Conservation (phyloP, 306 rosid species). For the Ammopiptanthus mongolicus region DNA sequence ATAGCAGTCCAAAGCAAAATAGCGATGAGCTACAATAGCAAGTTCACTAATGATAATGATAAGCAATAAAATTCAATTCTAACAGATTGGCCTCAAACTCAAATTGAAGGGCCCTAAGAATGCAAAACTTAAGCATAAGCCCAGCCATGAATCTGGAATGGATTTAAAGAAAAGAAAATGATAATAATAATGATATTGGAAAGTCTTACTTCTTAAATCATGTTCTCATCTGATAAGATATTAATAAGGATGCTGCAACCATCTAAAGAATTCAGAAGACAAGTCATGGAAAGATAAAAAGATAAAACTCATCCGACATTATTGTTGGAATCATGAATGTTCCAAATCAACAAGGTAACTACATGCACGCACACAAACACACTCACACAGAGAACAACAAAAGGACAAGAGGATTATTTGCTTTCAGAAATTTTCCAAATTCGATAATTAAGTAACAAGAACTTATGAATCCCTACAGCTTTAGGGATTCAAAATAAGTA, state of each 20-base stretch:
- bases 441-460: background rate
- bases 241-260: background rate
- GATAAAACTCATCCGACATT: background rate
- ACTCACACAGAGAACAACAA: background rate
- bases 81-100: background rate
- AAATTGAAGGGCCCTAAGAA: background rate
- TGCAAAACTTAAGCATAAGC: background rate
- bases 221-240: background rate
- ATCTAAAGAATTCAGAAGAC: background rate
- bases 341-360: background rate
- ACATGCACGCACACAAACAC: background rate
- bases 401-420: background rate
- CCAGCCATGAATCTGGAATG: background rate
- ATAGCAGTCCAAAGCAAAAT: background rate
- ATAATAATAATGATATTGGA: background rate
- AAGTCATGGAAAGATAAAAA: background rate
- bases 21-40: background rate
- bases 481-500: slow-evolving; percentile 7
- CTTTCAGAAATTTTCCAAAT: slow-evolving; percentile 6
- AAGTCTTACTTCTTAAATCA: background rate
- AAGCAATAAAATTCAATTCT: background rate
- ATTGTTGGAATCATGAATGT: background rate
- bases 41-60: slow-evolving; percentile 2
- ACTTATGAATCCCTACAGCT: background rate
- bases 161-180: background rate